These are phyloP conservation scores for Exidia glandulosa DNA, from an alignment of 768 basidiomycete species.

Conservation along the genomic window DNA sequence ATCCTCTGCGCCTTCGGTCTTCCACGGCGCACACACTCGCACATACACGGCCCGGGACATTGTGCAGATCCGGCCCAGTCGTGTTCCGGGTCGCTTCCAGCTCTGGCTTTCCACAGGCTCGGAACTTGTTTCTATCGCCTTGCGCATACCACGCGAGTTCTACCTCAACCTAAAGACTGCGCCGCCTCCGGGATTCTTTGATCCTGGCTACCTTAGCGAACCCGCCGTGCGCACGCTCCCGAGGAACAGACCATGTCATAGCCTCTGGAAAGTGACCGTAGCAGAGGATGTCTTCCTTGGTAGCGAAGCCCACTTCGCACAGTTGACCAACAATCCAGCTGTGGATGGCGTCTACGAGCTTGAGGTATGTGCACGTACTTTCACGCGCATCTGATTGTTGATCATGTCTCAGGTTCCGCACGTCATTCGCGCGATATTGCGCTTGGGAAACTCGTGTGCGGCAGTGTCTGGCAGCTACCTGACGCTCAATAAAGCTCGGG, in stretches of 20 bases:
- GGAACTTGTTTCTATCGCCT: conserved; percentile 64
- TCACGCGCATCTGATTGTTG: background rate
- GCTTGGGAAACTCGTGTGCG: conserved; percentile 73
- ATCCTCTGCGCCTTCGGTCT: conserved; percentile 70
- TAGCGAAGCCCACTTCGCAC: conserved; percentile 83
- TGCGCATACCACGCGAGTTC: conserved; percentile 85
- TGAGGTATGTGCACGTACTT: conserved; percentile 43
- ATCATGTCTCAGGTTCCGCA: conserved; percentile 56
- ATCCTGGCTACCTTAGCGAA: conserved; percentile 56
- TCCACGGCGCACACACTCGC: conserved; percentile 47
- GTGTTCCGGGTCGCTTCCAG: conserved; percentile 68
- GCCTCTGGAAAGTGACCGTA: conserved; percentile 76
- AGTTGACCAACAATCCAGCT: conserved; percentile 85
- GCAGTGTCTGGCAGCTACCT: conserved; percentile 46
- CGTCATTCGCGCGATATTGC: conserved; percentile 66
- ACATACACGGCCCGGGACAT: conserved; percentile 67
- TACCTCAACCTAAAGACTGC: conserved; percentile 80
- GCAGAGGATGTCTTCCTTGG: conserved; percentile 76
- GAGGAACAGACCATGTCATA: conserved; percentile 58
- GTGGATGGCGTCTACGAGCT: conserved; percentile 92
- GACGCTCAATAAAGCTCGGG: conserved; percentile 74
- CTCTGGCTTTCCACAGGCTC: conserved; percentile 81
- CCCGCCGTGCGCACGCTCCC: conserved; percentile 72
- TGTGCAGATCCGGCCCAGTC: conserved; percentile 74
- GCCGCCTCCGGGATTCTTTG: conserved; percentile 56